These are phyloP conservation scores for Hyparrhenia diplandra DNA, from an alignment of 176 grass and related monocot genomes.

Conservation along the genomic window DNA sequence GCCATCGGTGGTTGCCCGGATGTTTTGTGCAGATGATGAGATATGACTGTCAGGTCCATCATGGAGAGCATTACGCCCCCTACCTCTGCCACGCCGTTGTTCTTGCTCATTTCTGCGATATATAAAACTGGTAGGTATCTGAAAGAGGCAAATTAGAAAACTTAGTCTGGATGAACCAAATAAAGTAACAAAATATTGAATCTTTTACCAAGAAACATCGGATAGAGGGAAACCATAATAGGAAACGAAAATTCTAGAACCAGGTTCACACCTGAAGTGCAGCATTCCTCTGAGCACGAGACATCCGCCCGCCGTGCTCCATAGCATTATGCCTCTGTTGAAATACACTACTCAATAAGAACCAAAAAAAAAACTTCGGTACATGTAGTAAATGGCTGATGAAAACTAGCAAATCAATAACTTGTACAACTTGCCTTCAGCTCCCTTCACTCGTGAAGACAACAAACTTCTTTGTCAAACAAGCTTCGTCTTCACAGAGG, in stretches of 20 bases:
- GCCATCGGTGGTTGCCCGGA: constrained; percentile 31
- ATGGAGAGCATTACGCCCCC: constrained; percentile 46
- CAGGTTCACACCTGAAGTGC: constrained; percentile 65
- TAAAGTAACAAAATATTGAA: background rate
- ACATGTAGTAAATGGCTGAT: background rate
- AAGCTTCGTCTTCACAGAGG: constrained; percentile 78
- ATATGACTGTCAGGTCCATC: constrained; percentile 37
- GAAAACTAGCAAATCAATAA: constrained; percentile 12
- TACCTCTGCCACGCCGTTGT: constrained; percentile 72
- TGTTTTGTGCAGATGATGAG: constrained; percentile 38
- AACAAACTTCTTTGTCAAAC: constrained; percentile 83
- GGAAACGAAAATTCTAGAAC: background rate
- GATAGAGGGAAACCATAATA: background rate
- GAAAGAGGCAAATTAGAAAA: constrained; percentile 40
- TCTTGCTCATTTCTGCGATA: constrained; percentile 81
- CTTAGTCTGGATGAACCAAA: background rate
- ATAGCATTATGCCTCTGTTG: constrained; percentile 90
- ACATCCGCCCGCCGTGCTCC: constrained; percentile 83
- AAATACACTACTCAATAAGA: constrained; percentile 19
- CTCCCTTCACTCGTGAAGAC: constrained; percentile 81
- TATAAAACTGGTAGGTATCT: constrained; percentile 97
- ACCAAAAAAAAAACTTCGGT: background rate
- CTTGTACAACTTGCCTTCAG: constrained; percentile 55
- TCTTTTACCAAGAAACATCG: background rate
- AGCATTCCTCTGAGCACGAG: constrained; percentile 88